Evolutionary conservation across 148 eudicot genomes (phyloP).

Genomic region (Dianthus caryophyllus): DNA sequence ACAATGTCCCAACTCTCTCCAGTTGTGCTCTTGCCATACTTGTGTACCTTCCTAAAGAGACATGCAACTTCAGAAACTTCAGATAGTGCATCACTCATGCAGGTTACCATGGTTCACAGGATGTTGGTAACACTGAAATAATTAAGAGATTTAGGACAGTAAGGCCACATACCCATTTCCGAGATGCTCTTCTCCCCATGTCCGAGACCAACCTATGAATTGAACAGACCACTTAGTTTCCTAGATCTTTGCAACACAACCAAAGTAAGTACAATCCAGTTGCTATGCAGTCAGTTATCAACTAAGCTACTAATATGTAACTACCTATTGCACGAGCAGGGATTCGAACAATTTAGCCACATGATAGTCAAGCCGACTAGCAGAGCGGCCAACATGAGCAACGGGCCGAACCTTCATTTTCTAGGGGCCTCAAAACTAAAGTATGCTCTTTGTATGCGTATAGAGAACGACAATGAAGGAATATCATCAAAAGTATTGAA

Average conservation of each 20-base stretch:
- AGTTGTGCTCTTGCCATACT: slow-evolving; percentile 91
- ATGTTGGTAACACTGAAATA: too few species aligned
- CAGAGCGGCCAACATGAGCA: too few species aligned
- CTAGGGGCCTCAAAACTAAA: too few species aligned
- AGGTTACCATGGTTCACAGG: neutral
- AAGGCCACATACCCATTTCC: slow-evolving; percentile 74
- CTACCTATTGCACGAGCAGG: neutral
- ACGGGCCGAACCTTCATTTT: too few species aligned
- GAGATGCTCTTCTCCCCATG: slow-evolving; percentile 99
- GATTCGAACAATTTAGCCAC: neutral
- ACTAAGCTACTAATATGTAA: too few species aligned
- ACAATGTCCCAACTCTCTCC: slow-evolving; percentile 98
- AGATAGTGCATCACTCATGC: neutral
- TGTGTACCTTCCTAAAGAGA: slow-evolving; percentile 78
- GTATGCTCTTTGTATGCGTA: too few species aligned
- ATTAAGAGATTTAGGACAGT: neutral
- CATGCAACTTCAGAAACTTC: neutral
- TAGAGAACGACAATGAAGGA: too few species aligned
- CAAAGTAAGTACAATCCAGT: neutral
- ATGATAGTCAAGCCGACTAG: neutral
- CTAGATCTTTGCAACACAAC: neutral
- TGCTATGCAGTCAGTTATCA: neutral
- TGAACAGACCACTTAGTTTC: neutral
- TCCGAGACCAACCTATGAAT: slow-evolving; percentile 86
- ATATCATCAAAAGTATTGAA: too few species aligned